Base-by-base conservation (phyloP, 306 rosid species). In the Leucaena leucocephala region DNA sequence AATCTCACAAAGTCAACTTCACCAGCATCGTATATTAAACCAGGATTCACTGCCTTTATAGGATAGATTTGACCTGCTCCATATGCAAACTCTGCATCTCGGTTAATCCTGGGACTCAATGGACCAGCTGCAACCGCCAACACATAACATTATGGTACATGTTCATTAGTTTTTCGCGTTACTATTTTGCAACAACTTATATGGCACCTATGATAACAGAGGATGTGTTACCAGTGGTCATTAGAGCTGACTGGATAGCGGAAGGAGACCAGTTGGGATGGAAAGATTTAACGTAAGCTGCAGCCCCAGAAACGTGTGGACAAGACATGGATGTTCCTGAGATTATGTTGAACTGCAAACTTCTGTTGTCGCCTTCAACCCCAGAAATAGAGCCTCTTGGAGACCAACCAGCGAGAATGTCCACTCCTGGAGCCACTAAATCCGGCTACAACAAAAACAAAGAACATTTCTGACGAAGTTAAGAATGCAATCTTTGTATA, bases 311-410 rank as follows among this genome's bases (percentile, higher is more conserved):
- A 16, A 64, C 87, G 68, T 81, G 90, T 5, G 82, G 90, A 38
- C 90, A 81, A 2, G 90, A 75, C 90, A 84, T 84, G 74, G 90
- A 87, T 42, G 87, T 76, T 13, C 90, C 87, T 0, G 86, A 72
- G 1, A 27, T 3, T 7, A 82, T 63, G 17, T 80, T 68, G 39
- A 4, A 82, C 0, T 59, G 4, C 0, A 6, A 5, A 42, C 0
- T 2, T 75, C 84, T 85, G 1, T n/a, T 3, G 34, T 85, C 84
- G 0, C 5, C 72, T 39, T 6, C 1, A 14, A 15, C 3, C 27
- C 27, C 27, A 27, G 27, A 27, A 27, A 27, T 27, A 27, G 27
- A 27, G 27, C 27, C 27, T 27, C 27, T 27, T 27, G 27, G 27
- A 27, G 27, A 11, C 80, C 72, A 72, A 15, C 86, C 82, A 9